phyloP scores from a whole-genome alignment of 768 basidiomycete genomes.

The Lyophyllum shimeji region DNA sequence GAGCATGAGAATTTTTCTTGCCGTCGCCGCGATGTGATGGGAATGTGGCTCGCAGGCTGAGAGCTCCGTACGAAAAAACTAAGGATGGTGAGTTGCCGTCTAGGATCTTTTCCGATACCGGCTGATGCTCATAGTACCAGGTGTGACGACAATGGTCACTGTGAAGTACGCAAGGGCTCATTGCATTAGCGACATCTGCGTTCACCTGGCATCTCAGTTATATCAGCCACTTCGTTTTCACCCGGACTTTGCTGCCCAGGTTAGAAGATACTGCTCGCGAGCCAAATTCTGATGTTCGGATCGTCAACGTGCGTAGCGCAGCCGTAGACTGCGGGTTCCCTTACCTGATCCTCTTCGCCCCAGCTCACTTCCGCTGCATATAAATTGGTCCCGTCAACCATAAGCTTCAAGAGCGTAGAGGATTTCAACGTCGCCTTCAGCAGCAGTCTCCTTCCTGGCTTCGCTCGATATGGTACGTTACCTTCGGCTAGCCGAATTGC shows the following conservation, averaged over 20 bases:
- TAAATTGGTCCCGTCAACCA: slow-evolving; percentile 16
- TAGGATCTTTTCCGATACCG: neutral
- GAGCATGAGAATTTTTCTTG: slow-evolving; percentile 14
- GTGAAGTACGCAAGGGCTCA: neutral
- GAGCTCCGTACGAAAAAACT: slow-evolving; percentile 10
- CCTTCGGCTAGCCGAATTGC: neutral
- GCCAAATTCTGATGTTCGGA: slow-evolving; percentile 54
- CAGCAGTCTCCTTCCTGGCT: slow-evolving; percentile 14
- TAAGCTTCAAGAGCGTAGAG: slow-evolving; percentile 28
- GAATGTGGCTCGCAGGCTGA: slow-evolving; percentile 7
- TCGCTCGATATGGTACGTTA: slow-evolving; percentile 31
- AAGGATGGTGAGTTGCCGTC: slow-evolving; percentile 8
- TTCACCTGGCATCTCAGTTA: slow-evolving; percentile 32
- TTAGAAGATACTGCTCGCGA: slow-evolving; percentile 47
- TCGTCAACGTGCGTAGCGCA: slow-evolving; percentile 48
- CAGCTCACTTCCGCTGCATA: slow-evolving; percentile 35
- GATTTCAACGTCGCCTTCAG: slow-evolving; percentile 37
- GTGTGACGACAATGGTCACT: neutral
- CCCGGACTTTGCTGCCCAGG: slow-evolving; percentile 51
- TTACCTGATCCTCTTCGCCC: neutral
- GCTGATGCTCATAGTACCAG: neutral
- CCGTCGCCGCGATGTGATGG: neutral
- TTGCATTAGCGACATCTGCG: neutral
- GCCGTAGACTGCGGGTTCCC: neutral
- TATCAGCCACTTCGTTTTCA: slow-evolving; percentile 56